Conservation (phyloP, 306 rosid species). For the Hylodesmum podocarpum region DNA sequence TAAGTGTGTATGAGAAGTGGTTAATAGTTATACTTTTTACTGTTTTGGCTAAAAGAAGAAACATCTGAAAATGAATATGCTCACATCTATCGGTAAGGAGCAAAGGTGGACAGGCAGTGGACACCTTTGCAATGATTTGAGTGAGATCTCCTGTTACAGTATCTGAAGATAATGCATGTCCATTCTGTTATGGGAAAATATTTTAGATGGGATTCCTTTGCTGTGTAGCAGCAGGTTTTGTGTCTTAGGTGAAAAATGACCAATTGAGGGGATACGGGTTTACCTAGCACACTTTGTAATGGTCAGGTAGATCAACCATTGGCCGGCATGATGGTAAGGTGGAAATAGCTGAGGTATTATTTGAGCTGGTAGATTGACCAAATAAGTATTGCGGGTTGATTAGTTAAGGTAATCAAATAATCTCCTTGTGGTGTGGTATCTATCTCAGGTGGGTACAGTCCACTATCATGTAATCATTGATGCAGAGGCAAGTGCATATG, state of each 20-base stretch:
- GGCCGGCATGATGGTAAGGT: neutral
- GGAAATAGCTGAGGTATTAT: neutral
- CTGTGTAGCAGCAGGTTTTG: neutral
- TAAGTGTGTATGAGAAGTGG: neutral
- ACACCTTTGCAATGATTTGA: constrained; percentile 1
- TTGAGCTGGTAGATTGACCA: neutral
- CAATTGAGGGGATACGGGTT: neutral
- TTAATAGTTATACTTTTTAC: neutral
- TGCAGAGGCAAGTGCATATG: constrained; percentile 4
- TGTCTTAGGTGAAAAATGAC: neutral
- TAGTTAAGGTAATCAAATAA: neutral
- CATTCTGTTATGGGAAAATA: neutral
- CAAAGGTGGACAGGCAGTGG: neutral
- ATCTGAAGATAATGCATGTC: neutral
- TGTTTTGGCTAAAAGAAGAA: neutral
- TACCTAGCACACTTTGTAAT: neutral
- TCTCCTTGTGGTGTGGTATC: neutral
- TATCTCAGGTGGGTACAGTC: neutral
- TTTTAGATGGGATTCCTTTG: neutral
- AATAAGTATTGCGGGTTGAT: neutral
- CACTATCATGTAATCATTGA: neutral
- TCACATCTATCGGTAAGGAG: neutral
- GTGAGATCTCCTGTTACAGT: neutral
- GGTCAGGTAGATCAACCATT: neutral
- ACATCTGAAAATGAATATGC: neutral